Conservation (phyloP, 306 rosid genomes). For the Ammopiptanthus mongolicus region DNA sequence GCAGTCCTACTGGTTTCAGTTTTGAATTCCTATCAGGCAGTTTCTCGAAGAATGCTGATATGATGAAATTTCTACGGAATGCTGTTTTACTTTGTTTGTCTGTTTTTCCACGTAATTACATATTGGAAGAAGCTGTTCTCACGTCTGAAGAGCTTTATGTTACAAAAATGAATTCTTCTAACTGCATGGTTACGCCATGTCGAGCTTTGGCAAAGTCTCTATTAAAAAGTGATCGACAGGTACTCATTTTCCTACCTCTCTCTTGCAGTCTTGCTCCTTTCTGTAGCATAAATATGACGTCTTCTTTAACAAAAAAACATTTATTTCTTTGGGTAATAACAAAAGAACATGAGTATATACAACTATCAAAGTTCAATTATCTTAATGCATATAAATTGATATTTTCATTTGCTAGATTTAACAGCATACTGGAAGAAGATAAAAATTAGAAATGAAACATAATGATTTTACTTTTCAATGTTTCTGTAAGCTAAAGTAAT, state of each 20-base stretch:
- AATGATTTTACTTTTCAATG: not conserved
- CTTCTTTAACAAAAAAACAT: not conserved
- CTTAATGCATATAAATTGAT: not conserved
- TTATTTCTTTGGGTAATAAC: not conserved
- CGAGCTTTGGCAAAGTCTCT: conserved; percentile 77
- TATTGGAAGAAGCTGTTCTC: conserved; percentile 80
- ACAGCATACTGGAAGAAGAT: not conserved
- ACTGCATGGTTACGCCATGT: conserved; percentile 64
- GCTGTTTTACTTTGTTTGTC: conserved; percentile 69
- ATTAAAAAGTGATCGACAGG: conserved; percentile 86
- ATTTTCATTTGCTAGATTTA: conserved; percentile 6
- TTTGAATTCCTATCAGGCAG: conserved; percentile 60
- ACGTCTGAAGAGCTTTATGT: conserved; percentile 75
- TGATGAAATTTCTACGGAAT: conserved; percentile 77
- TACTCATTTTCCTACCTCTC: conserved; percentile 24
- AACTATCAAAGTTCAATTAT: not conserved
- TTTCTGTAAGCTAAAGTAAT: not conserved
- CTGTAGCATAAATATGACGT: not conserved
- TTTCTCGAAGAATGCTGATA: conserved; percentile 43
- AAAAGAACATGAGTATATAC: not conserved
- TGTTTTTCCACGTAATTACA: conserved; percentile 72
- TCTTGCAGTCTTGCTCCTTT: not conserved
- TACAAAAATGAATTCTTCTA: conserved; percentile 48
- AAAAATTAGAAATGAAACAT: not conserved
- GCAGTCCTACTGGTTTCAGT: conserved; percentile 35